Conservation (phyloP, 352 stramenopile species). For the Phytophthora sojae region DNA sequence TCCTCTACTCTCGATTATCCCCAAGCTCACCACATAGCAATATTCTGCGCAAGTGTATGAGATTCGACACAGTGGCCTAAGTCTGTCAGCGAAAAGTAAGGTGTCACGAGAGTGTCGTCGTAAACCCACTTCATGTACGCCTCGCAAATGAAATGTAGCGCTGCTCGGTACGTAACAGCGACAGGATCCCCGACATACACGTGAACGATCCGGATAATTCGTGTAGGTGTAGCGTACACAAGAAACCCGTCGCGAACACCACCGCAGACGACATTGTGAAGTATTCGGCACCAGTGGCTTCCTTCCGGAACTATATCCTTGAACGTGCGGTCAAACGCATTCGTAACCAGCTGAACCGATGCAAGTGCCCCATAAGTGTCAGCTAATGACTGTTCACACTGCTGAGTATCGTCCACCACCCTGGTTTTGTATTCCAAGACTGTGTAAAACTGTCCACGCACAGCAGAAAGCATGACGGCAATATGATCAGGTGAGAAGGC, state of each 20-base stretch:
- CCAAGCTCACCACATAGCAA: slow-evolving; percentile 1
- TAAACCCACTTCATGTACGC: slow-evolving; percentile 12
- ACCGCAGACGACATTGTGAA: slow-evolving; percentile 8
- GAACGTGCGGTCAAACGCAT: background rate
- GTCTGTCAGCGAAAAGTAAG: background rate
- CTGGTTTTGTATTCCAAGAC: slow-evolving; percentile 10
- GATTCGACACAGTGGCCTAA: slow-evolving; percentile 1
- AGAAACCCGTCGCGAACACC: slow-evolving; percentile 3
- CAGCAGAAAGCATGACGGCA: background rate
- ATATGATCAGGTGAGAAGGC: slow-evolving; percentile 5
- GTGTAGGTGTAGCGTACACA: background rate
- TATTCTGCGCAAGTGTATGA: slow-evolving; percentile 1
- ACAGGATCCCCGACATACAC: slow-evolving; percentile 2
- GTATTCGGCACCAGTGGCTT: slow-evolving; percentile 3
- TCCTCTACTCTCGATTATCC: background rate
- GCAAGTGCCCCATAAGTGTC: background rate
- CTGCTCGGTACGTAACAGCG: slow-evolving; percentile 1
- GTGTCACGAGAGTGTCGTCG: background rate
- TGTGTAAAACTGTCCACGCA: background rate
- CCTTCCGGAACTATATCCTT: background rate
- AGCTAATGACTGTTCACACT: background rate
- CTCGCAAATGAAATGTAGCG: background rate
- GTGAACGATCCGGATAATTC: slow-evolving; percentile 4
- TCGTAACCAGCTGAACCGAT: background rate
- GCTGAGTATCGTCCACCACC: background rate